Evolutionary conservation across 2,329 filamentous ascomycete species (phyloP).

Genomic region (Incumbomyces lentus): DNA sequence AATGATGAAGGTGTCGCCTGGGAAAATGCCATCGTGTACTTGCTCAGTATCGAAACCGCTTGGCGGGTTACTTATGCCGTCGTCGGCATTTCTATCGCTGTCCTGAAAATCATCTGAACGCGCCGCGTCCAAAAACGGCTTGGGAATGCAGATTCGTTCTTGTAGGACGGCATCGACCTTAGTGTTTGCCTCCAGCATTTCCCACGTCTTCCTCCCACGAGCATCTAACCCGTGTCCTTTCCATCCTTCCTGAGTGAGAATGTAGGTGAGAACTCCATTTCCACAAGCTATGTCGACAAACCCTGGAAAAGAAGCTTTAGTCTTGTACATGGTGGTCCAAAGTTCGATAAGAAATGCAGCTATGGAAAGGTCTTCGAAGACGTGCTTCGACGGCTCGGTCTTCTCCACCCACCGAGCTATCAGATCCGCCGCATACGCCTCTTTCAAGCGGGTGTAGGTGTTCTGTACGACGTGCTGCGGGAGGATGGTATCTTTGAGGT

Average conservation of each 20-base stretch:
- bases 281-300: slow-evolving; percentile 96
- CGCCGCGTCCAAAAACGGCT: slow-evolving; percentile 31
- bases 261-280: slow-evolving; percentile 79
- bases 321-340: slow-evolving; percentile 74
- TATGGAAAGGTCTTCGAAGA: slow-evolving; percentile 88
- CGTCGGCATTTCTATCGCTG: too few species aligned
- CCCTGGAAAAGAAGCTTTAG: slow-evolving; percentile 43
- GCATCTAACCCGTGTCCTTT: slow-evolving; percentile 86
- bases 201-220: slow-evolving; percentile 73
- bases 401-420: slow-evolving; percentile 72
- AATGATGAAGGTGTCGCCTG: slow-evolving; percentile 72
- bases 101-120: too few species aligned
- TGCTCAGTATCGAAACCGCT: neutral
- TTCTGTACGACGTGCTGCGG: slow-evolving; percentile 69
- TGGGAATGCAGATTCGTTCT: slow-evolving; percentile 53
- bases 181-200: slow-evolving; percentile 48
- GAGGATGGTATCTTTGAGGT: slow-evolving; percentile 72
- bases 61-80: neutral
- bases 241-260: slow-evolving; percentile 73
- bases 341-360: slow-evolving; percentile 87
- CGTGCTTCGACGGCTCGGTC: slow-evolving; percentile 81
- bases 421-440: slow-evolving; percentile 61
- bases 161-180: slow-evolving; percentile 36
- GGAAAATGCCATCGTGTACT: slow-evolving; percentile 52
- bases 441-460: slow-evolving; percentile 70